Evolutionary conservation across 2,329 filamentous ascomycete genomes (phyloP).

Genomic region (Pseudocercospora eumusae): DNA sequence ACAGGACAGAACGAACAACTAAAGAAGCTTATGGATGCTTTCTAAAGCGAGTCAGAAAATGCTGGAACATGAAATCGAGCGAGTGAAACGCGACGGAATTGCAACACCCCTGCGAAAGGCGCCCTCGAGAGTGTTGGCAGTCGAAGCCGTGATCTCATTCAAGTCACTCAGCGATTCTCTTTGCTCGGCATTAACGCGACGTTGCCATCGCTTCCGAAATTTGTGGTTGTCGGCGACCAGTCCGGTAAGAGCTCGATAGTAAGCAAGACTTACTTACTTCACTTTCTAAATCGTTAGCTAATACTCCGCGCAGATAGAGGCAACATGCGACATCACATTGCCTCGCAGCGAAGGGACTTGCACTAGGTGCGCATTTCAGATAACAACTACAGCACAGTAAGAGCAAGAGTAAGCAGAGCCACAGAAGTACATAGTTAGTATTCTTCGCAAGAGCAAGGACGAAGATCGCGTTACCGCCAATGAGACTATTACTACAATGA

Average conservation of each 20-base stretch:
- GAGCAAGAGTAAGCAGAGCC: constrained; percentile 34
- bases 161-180: constrained; percentile 67
- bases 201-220: constrained; percentile 68
- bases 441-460: constrained; percentile 67
- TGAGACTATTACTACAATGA: no score
- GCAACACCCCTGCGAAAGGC: constrained; percentile 11
- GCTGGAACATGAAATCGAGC: no score
- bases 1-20: no score
- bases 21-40: no score
- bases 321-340: constrained; percentile 64
- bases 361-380: constrained; percentile 76
- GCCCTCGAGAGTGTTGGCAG: constrained; percentile 57
- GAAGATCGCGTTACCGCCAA: no score
- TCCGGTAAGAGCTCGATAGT: constrained; percentile 73
- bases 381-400: constrained; percentile 62
- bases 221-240: constrained; percentile 83
- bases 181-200: constrained; percentile 71
- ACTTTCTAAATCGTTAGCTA: not conserved
- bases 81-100: no score
- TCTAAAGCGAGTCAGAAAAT: no score
- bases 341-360: constrained; percentile 72
- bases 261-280: not conserved
- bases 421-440: constrained; percentile 69
- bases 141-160: constrained; percentile 65
- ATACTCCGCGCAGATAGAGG: constrained; percentile 42